Evolutionary conservation across 148 eudicot species (phyloP).

Genomic region (Silene latifolia): DNA sequence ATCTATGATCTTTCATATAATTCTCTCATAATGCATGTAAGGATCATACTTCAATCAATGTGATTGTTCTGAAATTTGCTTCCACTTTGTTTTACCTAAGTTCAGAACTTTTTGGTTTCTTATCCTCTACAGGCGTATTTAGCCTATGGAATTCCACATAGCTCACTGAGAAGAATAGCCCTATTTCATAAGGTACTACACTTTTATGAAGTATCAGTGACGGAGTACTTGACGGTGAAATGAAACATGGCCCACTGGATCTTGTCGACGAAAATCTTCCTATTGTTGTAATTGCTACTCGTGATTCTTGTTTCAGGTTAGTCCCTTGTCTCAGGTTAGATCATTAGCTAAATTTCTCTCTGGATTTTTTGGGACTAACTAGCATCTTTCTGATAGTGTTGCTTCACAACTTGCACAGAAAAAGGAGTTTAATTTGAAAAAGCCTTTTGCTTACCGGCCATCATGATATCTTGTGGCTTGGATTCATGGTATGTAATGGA

Average conservation of each 20-base stretch:
- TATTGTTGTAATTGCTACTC: constrained; percentile 89
- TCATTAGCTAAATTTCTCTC: background rate
- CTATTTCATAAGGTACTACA: too few relatives aligned
- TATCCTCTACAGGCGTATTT: too few relatives aligned
- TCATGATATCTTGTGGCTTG: constrained; percentile 62
- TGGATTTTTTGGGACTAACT: background rate
- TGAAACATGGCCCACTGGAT: constrained; percentile 97
- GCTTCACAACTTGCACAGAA: constrained; percentile 52
- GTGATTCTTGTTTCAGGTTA: constrained; percentile 86
- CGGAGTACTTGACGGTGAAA: constrained; percentile 98
- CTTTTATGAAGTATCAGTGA: too few relatives aligned
- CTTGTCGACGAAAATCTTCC: constrained; percentile 93
- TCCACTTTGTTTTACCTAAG: too few relatives aligned
- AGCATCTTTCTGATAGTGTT: constrained; percentile 25
- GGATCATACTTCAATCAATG: too few relatives aligned
- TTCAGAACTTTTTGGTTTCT: too few relatives aligned
- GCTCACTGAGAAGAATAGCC: too few relatives aligned
- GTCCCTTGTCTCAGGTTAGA: constrained; percentile 3
- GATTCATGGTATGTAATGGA: constrained; percentile 57
- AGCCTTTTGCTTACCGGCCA: constrained; percentile 62
- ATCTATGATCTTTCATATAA: too few relatives aligned
- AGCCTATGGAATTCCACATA: too few relatives aligned
- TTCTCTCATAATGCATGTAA: too few relatives aligned
- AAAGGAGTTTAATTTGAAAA: constrained; percentile 48
- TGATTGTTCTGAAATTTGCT: too few relatives aligned